A percentile compares a stretch with the other conserved stretches of the same genome.
These are phyloP conservation scores for Candolleomyces aberdarensis DNA, from an alignment of 768 basidiomycete genomes.

Conservation along the genomic window DNA sequence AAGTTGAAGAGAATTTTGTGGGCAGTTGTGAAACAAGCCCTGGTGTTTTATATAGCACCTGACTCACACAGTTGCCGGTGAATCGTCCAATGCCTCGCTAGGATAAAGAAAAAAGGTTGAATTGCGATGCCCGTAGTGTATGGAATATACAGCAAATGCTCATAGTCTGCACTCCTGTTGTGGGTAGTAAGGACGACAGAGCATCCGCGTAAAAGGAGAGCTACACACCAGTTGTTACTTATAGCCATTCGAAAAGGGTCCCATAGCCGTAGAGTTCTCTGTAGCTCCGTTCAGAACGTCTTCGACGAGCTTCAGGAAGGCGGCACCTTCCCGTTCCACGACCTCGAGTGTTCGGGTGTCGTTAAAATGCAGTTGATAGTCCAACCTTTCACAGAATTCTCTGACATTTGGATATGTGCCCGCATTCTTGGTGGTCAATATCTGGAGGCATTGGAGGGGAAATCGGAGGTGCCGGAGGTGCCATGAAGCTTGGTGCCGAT, in stretches of 20 bases:
- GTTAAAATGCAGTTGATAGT: constrained; percentile 46
- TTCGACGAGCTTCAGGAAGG: constrained; percentile 36
- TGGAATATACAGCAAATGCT: too few relatives aligned
- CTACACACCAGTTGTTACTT: too few relatives aligned
- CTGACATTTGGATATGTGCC: constrained; percentile 41
- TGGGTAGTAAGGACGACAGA: too few relatives aligned
- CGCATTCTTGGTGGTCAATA: constrained; percentile 35
- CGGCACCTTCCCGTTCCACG: constrained; percentile 38
- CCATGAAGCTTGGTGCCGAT: constrained; percentile 1
- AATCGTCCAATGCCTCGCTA: too few relatives aligned
- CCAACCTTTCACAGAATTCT: constrained; percentile 43
- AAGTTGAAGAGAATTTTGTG: too few relatives aligned
- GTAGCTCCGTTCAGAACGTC: background rate
- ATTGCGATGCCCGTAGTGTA: too few relatives aligned
- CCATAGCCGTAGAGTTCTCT: background rate
- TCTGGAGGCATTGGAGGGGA: constrained; percentile 15
- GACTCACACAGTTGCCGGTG: too few relatives aligned
- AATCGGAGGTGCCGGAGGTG: constrained; percentile 11
- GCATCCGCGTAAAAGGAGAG: too few relatives aligned
- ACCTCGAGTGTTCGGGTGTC: constrained; percentile 40
- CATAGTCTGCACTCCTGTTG: too few relatives aligned
- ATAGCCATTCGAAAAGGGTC: background rate
- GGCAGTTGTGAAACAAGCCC: too few relatives aligned
- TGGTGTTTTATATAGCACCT: too few relatives aligned
- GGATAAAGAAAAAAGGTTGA: too few relatives aligned